These are phyloP conservation scores for Erysimum pusillum DNA, from an alignment of 441 rosid genomes.

Conservation along the genomic window DNA sequence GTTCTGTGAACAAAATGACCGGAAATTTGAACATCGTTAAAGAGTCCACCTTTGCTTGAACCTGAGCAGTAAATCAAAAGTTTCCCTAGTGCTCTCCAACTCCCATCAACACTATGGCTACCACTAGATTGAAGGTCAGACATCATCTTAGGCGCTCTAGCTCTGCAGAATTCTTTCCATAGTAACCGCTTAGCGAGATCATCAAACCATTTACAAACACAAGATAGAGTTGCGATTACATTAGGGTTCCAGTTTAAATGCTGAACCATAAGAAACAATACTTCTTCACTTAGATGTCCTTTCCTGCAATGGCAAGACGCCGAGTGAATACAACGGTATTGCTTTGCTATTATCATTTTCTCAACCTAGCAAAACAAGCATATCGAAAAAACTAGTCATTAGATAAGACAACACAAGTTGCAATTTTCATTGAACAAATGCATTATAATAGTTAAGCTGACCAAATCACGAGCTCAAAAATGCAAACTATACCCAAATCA, in stretches of 20 bases:
- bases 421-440: constrained; percentile 29
- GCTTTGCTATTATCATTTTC: constrained; percentile 80
- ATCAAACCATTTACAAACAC: constrained; percentile 96
- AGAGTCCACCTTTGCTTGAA: constrained; percentile 76
- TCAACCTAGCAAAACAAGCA: constrained; percentile 44
- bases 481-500: constrained; percentile 6
- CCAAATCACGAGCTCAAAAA: constrained; percentile 20
- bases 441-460: constrained; percentile 18
- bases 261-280: constrained; percentile 82
- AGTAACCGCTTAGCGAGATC: constrained; percentile 89
- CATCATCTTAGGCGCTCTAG: constrained; percentile 97
- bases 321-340: constrained; percentile 94
- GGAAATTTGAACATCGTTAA: constrained; percentile 74
- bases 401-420: constrained; percentile 11
- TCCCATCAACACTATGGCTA: constrained; percentile 95
- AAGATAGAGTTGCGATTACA: constrained; percentile 80
- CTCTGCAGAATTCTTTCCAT: constrained; percentile 95
- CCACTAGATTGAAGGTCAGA: constrained; percentile 88
- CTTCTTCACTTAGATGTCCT: constrained; percentile 92
- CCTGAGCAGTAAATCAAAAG: constrained; percentile 93
- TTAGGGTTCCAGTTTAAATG: constrained; percentile 96
- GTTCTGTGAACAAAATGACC: constrained; percentile 93
- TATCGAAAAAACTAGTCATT: constrained; percentile 5
- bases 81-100: constrained; percentile 97
- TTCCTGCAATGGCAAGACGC: constrained; percentile 91